Percentiles rank a stretch among this genome's conserved stretches.
These are phyloP conservation scores for Lathyrus oleraceus DNA, from an alignment of 306 rosid genomes.

Conservation along the genomic window DNA sequence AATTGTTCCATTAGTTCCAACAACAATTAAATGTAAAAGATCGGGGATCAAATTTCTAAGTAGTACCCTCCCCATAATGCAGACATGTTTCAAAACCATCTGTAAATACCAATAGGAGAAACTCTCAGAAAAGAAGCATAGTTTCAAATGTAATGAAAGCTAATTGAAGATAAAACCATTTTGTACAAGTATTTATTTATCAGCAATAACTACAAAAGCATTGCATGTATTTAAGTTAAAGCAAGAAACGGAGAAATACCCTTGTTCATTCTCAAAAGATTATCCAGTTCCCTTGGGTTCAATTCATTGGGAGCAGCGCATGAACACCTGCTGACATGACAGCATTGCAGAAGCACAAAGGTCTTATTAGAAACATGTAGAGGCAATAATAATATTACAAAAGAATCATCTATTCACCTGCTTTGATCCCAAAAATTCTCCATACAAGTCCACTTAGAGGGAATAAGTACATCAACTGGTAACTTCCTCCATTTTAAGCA, in stretches of 20 bases:
- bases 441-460: conserved; percentile 82
- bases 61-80: background rate
- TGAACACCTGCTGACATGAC: conserved; percentile 62
- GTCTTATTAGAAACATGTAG: conserved; percentile 29
- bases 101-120: conserved; percentile 28
- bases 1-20: too few relatives aligned
- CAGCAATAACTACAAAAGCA: conserved; percentile 8
- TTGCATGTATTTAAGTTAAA: conserved; percentile 3
- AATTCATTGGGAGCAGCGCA: conserved; percentile 87
- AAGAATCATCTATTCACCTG: conserved; percentile 54
- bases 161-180: conserved; percentile 23
- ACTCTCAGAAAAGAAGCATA: conserved; percentile 10
- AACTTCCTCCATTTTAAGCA: conserved; percentile 94
- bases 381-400: conserved; percentile 7
- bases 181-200: conserved; percentile 23
- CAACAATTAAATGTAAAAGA: background rate
- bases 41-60: conserved; percentile 18
- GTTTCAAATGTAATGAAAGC: conserved; percentile 11
- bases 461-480: conserved; percentile 80
- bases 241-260: conserved; percentile 53
- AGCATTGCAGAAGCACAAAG: conserved; percentile 35
- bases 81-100: conserved; percentile 14
- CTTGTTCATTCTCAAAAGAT: conserved; percentile 72
- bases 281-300: conserved; percentile 77
- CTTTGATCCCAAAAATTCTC: conserved; percentile 87